Percentiles rank a stretch among this genome's conserved stretches.
phyloP scores from a whole-genome alignment of 192 early-diverging fungal species.

The Coemansia sp. region DNA sequence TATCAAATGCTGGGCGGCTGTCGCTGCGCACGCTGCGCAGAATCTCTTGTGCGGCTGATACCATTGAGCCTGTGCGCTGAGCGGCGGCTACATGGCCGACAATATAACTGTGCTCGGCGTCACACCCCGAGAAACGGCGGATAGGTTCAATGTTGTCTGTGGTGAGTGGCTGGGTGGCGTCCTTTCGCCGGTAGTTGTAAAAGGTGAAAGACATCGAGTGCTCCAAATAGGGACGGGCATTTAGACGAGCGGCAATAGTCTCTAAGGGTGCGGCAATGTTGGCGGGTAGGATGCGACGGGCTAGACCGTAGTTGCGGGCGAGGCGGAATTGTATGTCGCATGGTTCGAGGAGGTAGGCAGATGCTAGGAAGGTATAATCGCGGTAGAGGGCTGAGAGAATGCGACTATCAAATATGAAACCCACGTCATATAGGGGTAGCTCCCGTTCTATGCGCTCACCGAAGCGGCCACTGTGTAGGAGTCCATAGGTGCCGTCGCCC shows the following conservation, averaged over 20 bases:
- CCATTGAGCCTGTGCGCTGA: constrained; percentile 65
- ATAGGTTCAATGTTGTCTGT: constrained; percentile 78
- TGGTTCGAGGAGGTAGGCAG: constrained; percentile 86
- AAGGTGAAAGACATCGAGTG: constrained; percentile 75
- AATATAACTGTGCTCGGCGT: constrained; percentile 81
- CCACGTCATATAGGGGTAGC: constrained; percentile 73
- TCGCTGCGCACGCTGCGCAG: constrained; percentile 57
- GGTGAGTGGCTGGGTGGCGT: constrained; percentile 56
- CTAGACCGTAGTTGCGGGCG: constrained; percentile 76
- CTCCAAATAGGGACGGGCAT: constrained; percentile 77
- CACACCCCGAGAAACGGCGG: constrained; percentile 73
- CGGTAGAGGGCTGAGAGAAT: constrained; percentile 79
- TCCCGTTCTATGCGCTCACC: constrained; percentile 73
- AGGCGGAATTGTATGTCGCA: constrained; percentile 78
- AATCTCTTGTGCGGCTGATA: constrained; percentile 62
- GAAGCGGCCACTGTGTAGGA: constrained; percentile 77
- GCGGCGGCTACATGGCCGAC: constrained; percentile 90
- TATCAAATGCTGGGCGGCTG: constrained; percentile 66
- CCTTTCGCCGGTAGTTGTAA: constrained; percentile 82
- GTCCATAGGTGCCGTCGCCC: constrained; percentile 66
- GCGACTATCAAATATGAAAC: constrained; percentile 66
- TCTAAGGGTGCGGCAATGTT: constrained; percentile 78
- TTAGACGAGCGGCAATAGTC: constrained; percentile 68
- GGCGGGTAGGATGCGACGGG: constrained; percentile 69
- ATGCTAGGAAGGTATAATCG: constrained; percentile 85